These are phyloP conservation scores for Ogataea henricii DNA, from an alignment of 805 yeast genomes.

Conservation along the genomic window DNA sequence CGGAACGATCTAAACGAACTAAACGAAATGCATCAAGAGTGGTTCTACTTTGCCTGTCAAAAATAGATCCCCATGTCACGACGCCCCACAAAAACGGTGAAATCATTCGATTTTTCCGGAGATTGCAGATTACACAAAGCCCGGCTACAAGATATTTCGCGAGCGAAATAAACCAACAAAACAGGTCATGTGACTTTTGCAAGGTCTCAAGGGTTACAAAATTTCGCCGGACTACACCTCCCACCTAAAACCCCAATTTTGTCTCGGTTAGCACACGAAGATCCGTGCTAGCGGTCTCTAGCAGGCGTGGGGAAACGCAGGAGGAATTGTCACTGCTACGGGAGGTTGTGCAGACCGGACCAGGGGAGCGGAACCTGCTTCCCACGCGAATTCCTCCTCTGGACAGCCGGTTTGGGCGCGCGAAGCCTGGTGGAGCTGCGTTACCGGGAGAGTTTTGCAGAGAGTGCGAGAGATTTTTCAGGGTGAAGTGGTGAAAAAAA, in stretches of 20 bases:
- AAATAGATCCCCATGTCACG: neutral
- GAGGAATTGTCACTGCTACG: no score
- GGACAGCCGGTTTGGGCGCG: neutral
- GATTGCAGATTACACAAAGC: neutral
- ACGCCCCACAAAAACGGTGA: neutral
- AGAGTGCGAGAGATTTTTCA: slow-evolving; percentile 5
- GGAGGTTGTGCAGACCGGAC: neutral
- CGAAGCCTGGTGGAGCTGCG: slow-evolving; percentile 3
- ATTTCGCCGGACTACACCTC: neutral
- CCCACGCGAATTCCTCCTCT: neutral
- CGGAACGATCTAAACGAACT: slow-evolving; percentile 5
- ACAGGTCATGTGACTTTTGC: neutral
- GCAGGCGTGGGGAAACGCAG: neutral
- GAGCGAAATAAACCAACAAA: neutral
- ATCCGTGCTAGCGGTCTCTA: no score
- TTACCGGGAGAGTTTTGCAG: slow-evolving; percentile 4
- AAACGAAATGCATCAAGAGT: slow-evolving; percentile 4
- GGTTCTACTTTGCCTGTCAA: neutral
- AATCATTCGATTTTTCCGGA: slow-evolving; percentile 5
- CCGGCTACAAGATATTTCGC: no score
- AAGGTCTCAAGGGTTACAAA: neutral
- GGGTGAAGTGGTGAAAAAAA: slow-evolving; percentile 7
- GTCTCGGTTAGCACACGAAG: no score
- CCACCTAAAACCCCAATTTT: neutral
- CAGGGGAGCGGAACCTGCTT: neutral